Percentiles rank a stretch among this genome's conserved stretches.
Evolutionary conservation across 768 basidiomycete species (phyloP).

Genomic region (Tylopilus balloui): DNA sequence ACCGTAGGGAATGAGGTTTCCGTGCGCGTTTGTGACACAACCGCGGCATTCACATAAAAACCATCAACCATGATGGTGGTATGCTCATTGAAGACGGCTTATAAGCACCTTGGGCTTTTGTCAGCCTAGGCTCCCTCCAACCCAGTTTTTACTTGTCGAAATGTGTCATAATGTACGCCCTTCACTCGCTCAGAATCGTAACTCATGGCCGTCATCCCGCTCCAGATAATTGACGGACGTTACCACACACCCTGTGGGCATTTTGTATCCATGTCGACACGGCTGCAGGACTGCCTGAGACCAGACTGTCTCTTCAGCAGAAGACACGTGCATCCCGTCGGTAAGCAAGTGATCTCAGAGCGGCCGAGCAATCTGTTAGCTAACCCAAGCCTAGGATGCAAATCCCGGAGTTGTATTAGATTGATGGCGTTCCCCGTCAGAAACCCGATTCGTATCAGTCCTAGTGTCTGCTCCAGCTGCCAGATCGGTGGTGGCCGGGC

Average conservation of each 20-base stretch:
- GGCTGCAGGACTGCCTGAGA: conserved; percentile 59
- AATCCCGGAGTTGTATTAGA: conserved; percentile 50
- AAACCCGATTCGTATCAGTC: conserved; percentile 70
- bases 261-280: conserved; percentile 69
- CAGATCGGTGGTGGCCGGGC: conserved; percentile 10
- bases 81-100: conserved; percentile 12
- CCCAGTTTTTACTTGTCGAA: conserved; percentile 14
- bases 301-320: conserved; percentile 67
- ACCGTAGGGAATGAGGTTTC: conserved; percentile 35
- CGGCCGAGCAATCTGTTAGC: neutral
- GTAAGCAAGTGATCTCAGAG: conserved; percentile 31
- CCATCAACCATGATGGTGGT: conserved; percentile 14
- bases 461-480: conserved; percentile 40
- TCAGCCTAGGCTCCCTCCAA: conserved; percentile 14
- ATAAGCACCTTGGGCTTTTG: conserved; percentile 16
- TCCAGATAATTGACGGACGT: conserved; percentile 72
- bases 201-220: neutral
- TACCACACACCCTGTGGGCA: conserved; percentile 67
- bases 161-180: conserved; percentile 75
- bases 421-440: conserved; percentile 64
- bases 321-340: conserved; percentile 53
- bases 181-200: neutral
- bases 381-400: conserved; percentile 43
- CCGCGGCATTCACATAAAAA: conserved; percentile 29
- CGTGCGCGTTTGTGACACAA: conserved; percentile 36